phyloP scores from a whole-genome alignment of 495 filamentous ascomycete genomes.

The Aspergillus homomorphus region DNA sequence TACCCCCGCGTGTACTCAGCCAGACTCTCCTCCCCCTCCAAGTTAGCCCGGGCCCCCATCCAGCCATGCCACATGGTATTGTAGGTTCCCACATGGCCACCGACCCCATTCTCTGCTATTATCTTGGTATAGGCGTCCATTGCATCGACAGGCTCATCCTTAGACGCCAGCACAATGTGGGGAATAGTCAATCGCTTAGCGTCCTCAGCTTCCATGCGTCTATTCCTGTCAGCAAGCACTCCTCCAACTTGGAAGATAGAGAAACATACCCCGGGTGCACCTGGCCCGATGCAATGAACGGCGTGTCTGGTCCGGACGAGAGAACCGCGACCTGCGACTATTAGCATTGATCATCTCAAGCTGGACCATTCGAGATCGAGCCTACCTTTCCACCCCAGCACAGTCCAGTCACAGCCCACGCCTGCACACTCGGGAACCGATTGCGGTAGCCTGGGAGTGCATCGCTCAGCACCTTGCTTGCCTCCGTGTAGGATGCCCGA shows the following conservation, averaged over 20 bases:
- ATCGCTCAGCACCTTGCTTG: constrained; percentile 23
- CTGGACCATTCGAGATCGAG: not conserved
- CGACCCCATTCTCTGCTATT: constrained; percentile 35
- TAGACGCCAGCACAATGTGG: constrained; percentile 52
- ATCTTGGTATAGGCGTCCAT: constrained; percentile 39
- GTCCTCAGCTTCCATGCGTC: constrained; percentile 40
- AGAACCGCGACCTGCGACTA: constrained; percentile 39
- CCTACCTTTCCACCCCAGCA: constrained; percentile 51
- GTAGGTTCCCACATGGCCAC: constrained; percentile 50
- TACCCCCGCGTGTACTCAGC: constrained; percentile 54
- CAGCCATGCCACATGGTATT: constrained; percentile 56
- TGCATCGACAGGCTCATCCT: constrained; percentile 46
- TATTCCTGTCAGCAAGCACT: constrained; percentile 14
- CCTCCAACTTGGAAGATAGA: not conserved
- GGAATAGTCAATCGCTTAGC: constrained; percentile 47
- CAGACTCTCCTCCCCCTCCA: constrained; percentile 46
- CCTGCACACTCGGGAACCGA: constrained; percentile 31
- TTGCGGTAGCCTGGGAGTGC: constrained; percentile 24
- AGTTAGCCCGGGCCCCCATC: constrained; percentile 59
- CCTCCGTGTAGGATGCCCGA: constrained; percentile 23
- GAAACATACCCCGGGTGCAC: constrained; percentile 45
- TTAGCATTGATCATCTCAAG: not conserved
- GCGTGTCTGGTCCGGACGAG: constrained; percentile 34
- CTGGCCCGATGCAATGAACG: constrained; percentile 47
- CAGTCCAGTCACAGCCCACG: constrained; percentile 44